Base-by-base conservation (phyloP, 2,329 filamentous ascomycete genomes). In the Fusarium pseudonygamai region DNA sequence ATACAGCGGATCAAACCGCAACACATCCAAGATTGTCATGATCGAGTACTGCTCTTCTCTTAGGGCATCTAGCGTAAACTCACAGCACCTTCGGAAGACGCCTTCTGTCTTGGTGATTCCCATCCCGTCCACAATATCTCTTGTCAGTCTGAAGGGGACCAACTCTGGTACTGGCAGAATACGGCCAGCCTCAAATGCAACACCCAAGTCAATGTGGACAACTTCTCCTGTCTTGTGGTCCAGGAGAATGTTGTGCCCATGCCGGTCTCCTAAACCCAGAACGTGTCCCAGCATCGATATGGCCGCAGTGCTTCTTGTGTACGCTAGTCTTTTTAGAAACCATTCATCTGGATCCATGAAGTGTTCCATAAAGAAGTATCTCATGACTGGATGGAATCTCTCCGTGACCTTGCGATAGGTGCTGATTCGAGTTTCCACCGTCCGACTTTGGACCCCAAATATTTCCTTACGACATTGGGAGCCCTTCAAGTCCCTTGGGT, bases 1-100 rank as follows among this genome's bases (percentile, higher is more conserved):
- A 82, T 98, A 97, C 69, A 99, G 85, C 3, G 96, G 97, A 86
- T 99, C 96, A 82, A 98, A 98, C n/a, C 97, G 93, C 67, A 99
- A 85, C 28, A 99, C 97, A 79, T 99, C 97, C 26, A 99, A 90
- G 60, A 99, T 95, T 1, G 96, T 98, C 95, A 98, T 98, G 84
- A 99, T 99, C 49, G 93, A 95, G 80, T 97, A 97, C 18, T 93
- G 93, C 81, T 99, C 96, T 77, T 97, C 93, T n/a, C 96, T 92
- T 40, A 99, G 86, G 4, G 97, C 95, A 71, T 98, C 95, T 37
- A 99, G 89, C 0, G 95, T 98, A 80, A 98, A 98, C 80, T 99
- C 97, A 81, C 96, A 99, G 83, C 96, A 98, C n/a, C 97, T 91
- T 13, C 96, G 90, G 85, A 98, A 99, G 0, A 98, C 95, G 7